phyloP scores from a whole-genome alignment of 495 filamentous ascomycete genomes.

The Xylaria scruposa region DNA sequence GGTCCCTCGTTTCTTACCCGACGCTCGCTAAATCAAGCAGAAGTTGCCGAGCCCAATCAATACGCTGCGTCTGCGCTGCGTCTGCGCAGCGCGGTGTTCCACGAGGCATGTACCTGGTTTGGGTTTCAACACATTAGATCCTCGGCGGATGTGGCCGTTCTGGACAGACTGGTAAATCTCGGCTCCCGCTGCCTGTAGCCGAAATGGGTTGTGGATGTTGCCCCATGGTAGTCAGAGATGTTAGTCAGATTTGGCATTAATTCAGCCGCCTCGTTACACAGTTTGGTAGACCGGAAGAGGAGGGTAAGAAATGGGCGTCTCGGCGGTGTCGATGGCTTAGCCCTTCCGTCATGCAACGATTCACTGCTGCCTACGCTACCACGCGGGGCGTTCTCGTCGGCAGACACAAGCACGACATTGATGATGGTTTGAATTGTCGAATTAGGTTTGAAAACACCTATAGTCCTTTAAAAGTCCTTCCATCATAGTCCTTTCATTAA shows the following conservation, averaged over 20 bases:
- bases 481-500: background rate
- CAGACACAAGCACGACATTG: background rate
- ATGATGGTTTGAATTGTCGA: conserved; percentile 9
- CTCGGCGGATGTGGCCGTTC: conserved; percentile 12
- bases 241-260: conserved; percentile 6
- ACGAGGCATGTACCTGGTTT: conserved; percentile 8
- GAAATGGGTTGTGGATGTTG: conserved; percentile 7
- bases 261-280: conserved; percentile 14
- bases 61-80: background rate
- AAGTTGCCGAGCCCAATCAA: background rate
- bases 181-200: conserved; percentile 16
- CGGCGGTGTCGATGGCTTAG: background rate
- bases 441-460: background rate
- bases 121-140: conserved; percentile 1
- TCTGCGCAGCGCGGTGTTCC: conserved; percentile 1
- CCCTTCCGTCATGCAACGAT: background rate
- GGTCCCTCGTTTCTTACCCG: background rate
- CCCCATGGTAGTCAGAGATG: background rate
- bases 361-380: conserved; percentile 5
- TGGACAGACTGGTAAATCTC: conserved; percentile 1
- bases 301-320: conserved; percentile 8
- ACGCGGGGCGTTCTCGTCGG: conserved; percentile 9
- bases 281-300: background rate
- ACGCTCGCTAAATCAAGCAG: background rate
- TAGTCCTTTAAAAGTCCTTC: conserved; percentile 2